These are phyloP conservation scores for Lodderomyces pseudojiufengensis DNA, from an alignment of 1,139 yeast species.

Conservation along the genomic window DNA sequence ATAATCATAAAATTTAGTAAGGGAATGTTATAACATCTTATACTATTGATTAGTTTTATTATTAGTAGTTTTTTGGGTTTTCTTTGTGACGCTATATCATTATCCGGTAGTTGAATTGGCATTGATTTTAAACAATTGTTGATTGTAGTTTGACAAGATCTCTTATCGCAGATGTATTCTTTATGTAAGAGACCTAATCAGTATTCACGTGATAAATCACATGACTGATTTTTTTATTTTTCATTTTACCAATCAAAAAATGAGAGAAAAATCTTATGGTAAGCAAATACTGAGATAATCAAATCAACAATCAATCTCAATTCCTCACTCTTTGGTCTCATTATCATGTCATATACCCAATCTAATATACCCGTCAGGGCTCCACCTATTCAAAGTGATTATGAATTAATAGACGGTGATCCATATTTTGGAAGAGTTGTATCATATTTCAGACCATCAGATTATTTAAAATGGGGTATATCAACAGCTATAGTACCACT, in stretches of 20 bases:
- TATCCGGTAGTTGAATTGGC: slow-evolving; percentile 23
- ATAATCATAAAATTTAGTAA: slow-evolving; percentile 53
- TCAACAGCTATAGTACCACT: slow-evolving; percentile 63
- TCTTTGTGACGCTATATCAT: slow-evolving; percentile 3
- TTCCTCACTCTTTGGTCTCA: too few species aligned
- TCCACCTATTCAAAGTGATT: slow-evolving; percentile 42
- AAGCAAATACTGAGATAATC: not conserved
- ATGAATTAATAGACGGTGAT: slow-evolving; percentile 68
- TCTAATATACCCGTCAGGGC: slow-evolving; percentile 43
- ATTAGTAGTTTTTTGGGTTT: slow-evolving; percentile 12
- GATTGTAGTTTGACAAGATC: too few species aligned
- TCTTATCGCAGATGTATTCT: too few species aligned
- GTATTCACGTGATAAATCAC: too few species aligned
- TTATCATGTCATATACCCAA: slow-evolving; percentile 38
- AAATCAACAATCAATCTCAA: too few species aligned
- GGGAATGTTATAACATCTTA: slow-evolving; percentile 44
- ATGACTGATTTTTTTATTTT: too few species aligned
- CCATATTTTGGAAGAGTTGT: slow-evolving; percentile 75
- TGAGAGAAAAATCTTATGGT: slow-evolving; percentile 7
- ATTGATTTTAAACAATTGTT: slow-evolving; percentile 10
- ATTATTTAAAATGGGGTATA: slow-evolving; percentile 63
- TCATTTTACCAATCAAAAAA: slow-evolving; percentile 14
- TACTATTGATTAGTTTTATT: slow-evolving; percentile 29
- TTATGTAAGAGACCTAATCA: too few species aligned
- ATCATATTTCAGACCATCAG: slow-evolving; percentile 66